A percentile compares a stretch with the other conserved stretches of the same genome.
phyloP scores from a whole-genome alignment of 805 yeast genomes.

The Kuraishia borneana region DNA sequence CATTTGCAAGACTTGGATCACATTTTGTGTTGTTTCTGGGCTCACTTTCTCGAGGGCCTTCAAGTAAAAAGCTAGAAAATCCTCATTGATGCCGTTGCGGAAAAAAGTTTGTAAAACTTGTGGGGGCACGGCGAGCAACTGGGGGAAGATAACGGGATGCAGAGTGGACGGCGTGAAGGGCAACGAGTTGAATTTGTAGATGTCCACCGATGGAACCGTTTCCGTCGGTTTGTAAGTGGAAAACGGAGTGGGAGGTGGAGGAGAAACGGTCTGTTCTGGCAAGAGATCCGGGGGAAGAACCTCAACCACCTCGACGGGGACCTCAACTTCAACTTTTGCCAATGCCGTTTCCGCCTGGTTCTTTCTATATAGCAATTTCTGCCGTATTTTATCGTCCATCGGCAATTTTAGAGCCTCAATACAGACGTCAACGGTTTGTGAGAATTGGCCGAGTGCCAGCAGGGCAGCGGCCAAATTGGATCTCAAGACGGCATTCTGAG shows the following conservation, averaged over 20 bases:
- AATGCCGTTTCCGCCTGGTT: background rate
- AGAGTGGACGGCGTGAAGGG: background rate
- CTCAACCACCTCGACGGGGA: constrained; percentile 1
- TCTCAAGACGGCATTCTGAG: constrained; percentile 40
- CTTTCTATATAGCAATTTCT: background rate
- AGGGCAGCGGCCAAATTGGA: constrained; percentile 66
- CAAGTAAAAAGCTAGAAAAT: constrained; percentile 33
- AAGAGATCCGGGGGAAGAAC: background rate
- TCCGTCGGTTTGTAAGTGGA: background rate
- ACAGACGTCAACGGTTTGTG: constrained; percentile 38
- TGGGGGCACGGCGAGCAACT: background rate
- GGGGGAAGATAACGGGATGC: background rate
- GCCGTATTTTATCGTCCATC: background rate
- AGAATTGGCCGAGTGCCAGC: constrained; percentile 37
- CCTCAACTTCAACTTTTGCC: background rate
- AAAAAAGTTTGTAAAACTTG: constrained; percentile 15
- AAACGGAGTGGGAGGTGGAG: background rate
- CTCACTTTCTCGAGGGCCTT: too few species aligned
- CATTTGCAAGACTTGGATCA: constrained; percentile 8
- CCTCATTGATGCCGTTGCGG: constrained; percentile 30
- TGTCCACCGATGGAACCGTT: background rate
- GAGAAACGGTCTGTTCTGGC: background rate
- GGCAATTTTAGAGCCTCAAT: constrained; percentile 29
- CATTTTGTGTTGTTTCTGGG: constrained; percentile 8
- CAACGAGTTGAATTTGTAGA: background rate